Conservation (phyloP, 2,329 filamentous ascomycete species). For the Dothideomycetes sp. region DNA sequence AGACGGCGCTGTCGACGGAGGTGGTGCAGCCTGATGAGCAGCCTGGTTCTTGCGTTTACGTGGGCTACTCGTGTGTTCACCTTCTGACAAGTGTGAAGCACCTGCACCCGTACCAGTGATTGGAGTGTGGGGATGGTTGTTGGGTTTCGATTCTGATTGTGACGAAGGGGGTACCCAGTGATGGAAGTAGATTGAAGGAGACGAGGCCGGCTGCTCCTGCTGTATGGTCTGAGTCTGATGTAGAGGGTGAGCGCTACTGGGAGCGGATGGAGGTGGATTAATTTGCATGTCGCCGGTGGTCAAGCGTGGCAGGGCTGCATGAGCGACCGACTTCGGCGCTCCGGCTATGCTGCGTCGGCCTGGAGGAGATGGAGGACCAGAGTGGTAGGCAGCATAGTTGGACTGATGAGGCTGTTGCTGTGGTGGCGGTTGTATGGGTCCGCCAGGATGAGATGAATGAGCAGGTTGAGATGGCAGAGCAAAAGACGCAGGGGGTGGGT, state of each 20-base stretch:
- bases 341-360: constrained; percentile 16
- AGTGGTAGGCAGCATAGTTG: constrained; percentile 32
- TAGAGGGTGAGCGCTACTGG: constrained; percentile 31
- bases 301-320: constrained; percentile 40
- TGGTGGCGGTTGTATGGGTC: constrained; percentile 22
- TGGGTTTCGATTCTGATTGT: constrained; percentile 44
- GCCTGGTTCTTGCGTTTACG: constrained; percentile 72
- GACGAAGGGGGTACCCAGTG: constrained; percentile 80
- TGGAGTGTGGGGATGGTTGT: constrained; percentile 60
- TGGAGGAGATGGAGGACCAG: constrained; percentile 18
- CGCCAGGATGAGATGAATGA: constrained; percentile 4
- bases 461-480: constrained; percentile 20
- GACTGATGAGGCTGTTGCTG: constrained; percentile 25
- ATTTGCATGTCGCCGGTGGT: constrained; percentile 45
- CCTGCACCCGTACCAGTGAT: constrained; percentile 55
- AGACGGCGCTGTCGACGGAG: constrained; percentile 33
- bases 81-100: constrained; percentile 43
- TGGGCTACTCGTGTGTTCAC: constrained; percentile 63
- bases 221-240: constrained; percentile 43
- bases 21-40: constrained; percentile 41
- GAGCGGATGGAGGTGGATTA: constrained; percentile 36
- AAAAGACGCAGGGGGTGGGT: constrained; percentile 25
- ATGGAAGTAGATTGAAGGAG: constrained; percentile 78
- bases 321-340: constrained; percentile 36
- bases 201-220: constrained; percentile 55